Conservation (phyloP, 164 flowering plant genomes). For the Dillenia turbinata region DNA sequence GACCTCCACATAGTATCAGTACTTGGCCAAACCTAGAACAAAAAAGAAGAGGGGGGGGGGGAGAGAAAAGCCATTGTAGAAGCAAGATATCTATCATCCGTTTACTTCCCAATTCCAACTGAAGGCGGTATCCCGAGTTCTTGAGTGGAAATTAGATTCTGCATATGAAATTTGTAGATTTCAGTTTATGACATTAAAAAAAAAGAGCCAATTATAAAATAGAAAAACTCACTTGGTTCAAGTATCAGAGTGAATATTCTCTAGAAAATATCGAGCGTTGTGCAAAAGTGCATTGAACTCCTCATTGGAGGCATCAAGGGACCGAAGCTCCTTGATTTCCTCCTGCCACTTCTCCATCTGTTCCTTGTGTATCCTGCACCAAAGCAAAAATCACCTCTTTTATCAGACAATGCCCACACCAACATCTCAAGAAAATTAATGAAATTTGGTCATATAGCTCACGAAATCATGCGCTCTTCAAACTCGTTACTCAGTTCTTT, state of each 20-base stretch:
- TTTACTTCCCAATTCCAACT: too few relatives aligned
- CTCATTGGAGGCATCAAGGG: constrained; percentile 65
- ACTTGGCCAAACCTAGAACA: too few relatives aligned
- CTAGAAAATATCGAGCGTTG: constrained; percentile 61
- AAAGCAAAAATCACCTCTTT: neutral
- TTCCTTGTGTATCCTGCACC: constrained; percentile 68
- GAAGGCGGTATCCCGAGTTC: too few relatives aligned
- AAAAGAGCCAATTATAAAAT: too few relatives aligned
- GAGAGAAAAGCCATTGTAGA: too few relatives aligned
- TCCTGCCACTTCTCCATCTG: constrained; percentile 86
- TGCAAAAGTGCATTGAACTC: constrained; percentile 47
- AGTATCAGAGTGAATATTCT: constrained; percentile 32
- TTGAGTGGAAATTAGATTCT: too few relatives aligned
- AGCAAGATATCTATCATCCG: too few relatives aligned
- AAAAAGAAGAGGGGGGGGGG: too few relatives aligned
- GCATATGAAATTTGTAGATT: too few relatives aligned
- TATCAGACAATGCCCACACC: neutral
- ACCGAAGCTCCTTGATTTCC: constrained; percentile 66
- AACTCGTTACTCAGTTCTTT: constrained; percentile 65
- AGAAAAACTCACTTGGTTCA: constrained; percentile 7
- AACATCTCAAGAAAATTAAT: too few relatives aligned
- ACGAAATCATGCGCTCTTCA: constrained; percentile 74
- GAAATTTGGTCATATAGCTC: constrained; percentile 13
- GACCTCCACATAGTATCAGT: too few relatives aligned
- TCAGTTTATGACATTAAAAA: too few relatives aligned